Conservation (phyloP, 345 rosid genomes). For the Eucalyptus fibrosa region DNA sequence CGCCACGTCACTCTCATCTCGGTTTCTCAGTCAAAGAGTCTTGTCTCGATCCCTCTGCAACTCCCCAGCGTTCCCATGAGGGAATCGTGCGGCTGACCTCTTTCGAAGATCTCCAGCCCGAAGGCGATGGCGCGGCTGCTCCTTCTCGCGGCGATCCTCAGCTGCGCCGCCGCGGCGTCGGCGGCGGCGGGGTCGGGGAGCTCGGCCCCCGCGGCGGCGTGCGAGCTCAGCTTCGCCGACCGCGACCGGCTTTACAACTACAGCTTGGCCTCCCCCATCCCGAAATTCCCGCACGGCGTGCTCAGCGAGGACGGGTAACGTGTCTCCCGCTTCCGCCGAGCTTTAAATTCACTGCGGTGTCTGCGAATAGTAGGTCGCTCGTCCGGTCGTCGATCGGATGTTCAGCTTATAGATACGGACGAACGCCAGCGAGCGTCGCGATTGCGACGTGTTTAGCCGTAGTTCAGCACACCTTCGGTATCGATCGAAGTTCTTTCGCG, state of each 20-base stretch:
- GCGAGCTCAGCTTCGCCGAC: constrained; percentile 50
- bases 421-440: background rate
- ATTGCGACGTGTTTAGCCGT: background rate
- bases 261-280: constrained; percentile 58
- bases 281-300: constrained; percentile 66
- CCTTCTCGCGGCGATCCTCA: constrained; percentile 9
- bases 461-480: background rate
- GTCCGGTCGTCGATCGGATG: background rate
- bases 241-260: constrained; percentile 44
- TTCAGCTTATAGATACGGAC: background rate
- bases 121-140: background rate
- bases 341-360: background rate
- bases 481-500: background rate
- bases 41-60: background rate
- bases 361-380: background rate
- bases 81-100: background rate
- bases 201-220: constrained; percentile 22
- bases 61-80: background rate
- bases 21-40: background rate
- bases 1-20: background rate
- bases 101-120: background rate
- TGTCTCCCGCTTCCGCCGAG: background rate
- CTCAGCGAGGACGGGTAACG: constrained; percentile 97
- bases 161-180: background rate
- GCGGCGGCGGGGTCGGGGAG: background rate